Conservation (phyloP, 306 rosid species). For the Acmispon strigosus region DNA sequence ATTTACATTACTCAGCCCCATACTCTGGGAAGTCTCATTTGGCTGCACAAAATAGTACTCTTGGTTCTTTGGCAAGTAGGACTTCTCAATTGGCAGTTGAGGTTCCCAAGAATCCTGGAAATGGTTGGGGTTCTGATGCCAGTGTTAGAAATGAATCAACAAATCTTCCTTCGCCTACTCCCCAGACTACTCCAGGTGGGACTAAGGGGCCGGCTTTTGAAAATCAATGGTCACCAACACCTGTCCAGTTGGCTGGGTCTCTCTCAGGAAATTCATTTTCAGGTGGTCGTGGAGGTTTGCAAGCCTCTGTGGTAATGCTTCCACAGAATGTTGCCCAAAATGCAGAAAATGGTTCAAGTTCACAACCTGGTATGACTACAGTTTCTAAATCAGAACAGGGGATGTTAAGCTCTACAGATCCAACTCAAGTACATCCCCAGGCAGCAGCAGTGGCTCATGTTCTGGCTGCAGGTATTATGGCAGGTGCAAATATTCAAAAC, state of each 20-base stretch:
- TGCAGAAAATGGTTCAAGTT: constrained; percentile 34
- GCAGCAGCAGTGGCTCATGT: constrained; percentile 30
- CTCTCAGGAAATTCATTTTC: constrained; percentile 31
- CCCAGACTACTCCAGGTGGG: constrained; percentile 50
- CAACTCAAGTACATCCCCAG: constrained; percentile 43
- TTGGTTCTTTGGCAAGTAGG: constrained; percentile 34
- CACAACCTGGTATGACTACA: constrained; percentile 30
- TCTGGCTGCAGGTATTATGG: constrained; percentile 34
- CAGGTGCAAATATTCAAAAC: constrained; percentile 57
- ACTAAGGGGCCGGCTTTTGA: constrained; percentile 48
- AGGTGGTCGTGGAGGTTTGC: constrained; percentile 39
- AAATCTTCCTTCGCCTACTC: constrained; percentile 97
- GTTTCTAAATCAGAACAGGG: constrained; percentile 26
- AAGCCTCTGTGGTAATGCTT: constrained; percentile 20
- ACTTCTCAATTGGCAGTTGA: constrained; percentile 49
- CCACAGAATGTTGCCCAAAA: constrained; percentile 29
- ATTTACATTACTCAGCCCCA: constrained; percentile 34
- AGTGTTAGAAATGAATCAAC: constrained; percentile 47
- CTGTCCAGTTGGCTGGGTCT: constrained; percentile 38
- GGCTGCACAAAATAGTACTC: constrained; percentile 33
- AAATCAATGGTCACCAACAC: constrained; percentile 55
- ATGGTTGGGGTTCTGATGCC: constrained; percentile 48
- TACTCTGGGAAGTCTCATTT: constrained; percentile 44
- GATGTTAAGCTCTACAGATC: constrained; percentile 25
- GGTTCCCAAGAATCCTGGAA: constrained; percentile 51